phyloP scores from a whole-genome alignment of 1,284 basidiomycete genomes.

The Ganoderma lucidum region DNA sequence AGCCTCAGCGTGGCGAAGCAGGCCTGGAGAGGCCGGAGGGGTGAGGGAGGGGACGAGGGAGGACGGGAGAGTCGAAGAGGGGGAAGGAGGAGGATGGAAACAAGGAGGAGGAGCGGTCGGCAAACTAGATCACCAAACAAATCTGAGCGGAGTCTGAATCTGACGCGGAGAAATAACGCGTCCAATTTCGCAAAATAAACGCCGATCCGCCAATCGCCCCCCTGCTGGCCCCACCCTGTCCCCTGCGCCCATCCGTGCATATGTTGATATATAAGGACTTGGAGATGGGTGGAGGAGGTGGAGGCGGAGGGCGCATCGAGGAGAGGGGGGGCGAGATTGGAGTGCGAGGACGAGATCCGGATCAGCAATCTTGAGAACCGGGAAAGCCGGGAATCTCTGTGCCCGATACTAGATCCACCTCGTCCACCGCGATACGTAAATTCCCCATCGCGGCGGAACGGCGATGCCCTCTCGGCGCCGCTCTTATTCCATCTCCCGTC shows the following conservation, averaged over 20 bases:
- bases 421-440: conserved; percentile 37
- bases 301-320: conserved; percentile 20
- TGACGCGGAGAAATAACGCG: conserved; percentile 35
- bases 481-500: conserved; percentile 32
- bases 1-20: neutral
- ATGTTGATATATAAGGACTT: neutral
- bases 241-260: conserved; percentile 9
- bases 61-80: conserved; percentile 28
- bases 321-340: conserved; percentile 23
- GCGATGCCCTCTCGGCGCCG: conserved; percentile 41
- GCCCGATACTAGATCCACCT: conserved; percentile 41
- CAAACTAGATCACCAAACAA: conserved; percentile 38
- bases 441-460: conserved; percentile 38
- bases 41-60: conserved; percentile 17
- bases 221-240: conserved; percentile 8
- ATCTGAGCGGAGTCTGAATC: conserved; percentile 40
- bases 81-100: conserved; percentile 37
- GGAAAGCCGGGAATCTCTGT: conserved; percentile 40
- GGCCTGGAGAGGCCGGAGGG: conserved; percentile 11
- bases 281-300: conserved; percentile 4
- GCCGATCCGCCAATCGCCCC: conserved; percentile 26
- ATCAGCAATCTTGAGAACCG: conserved; percentile 43
- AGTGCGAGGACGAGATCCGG: conserved; percentile 36
- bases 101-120: conserved; percentile 34
- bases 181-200: conserved; percentile 31